These are phyloP conservation scores for Blakeslea trispora DNA, from an alignment of 371 early-diverging fungal genomes.

Conservation along the genomic window DNA sequence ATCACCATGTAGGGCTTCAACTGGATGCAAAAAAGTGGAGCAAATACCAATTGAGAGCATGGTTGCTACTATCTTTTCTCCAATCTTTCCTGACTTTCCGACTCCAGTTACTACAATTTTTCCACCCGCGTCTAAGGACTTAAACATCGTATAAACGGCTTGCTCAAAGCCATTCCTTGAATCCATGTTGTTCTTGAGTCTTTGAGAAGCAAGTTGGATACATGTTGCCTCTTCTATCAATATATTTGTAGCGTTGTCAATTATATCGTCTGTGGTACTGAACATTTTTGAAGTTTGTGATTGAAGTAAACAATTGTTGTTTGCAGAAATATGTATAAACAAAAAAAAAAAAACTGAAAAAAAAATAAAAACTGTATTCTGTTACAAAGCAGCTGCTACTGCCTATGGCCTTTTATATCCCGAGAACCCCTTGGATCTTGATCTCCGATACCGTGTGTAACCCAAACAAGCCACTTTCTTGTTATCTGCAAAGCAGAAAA, in stretches of 20 bases:
- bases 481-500: neutral
- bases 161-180: conserved; percentile 40
- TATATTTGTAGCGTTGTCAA: conserved; percentile 24
- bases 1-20: conserved; percentile 70
- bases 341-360: conserved; percentile 2
- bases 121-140: conserved; percentile 40
- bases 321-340: no score
- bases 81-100: conserved; percentile 67
- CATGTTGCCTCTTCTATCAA: conserved; percentile 39
- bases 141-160: conserved; percentile 43
- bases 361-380: neutral
- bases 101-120: conserved; percentile 68
- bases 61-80: conserved; percentile 67
- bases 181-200: conserved; percentile 26
- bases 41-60: conserved; percentile 60
- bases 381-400: neutral
- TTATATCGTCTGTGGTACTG: conserved; percentile 19
- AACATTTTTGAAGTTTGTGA: conserved; percentile 11
- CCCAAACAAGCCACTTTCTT: neutral
- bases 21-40: conserved; percentile 62
- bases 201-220: conserved; percentile 35
- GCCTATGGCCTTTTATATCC: neutral
- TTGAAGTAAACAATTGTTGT: no score
- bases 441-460: conserved; percentile 9
- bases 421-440: neutral